Evolutionary conservation across 768 basidiomycete species (phyloP).

Genomic region (Chalciporus piperatus): DNA sequence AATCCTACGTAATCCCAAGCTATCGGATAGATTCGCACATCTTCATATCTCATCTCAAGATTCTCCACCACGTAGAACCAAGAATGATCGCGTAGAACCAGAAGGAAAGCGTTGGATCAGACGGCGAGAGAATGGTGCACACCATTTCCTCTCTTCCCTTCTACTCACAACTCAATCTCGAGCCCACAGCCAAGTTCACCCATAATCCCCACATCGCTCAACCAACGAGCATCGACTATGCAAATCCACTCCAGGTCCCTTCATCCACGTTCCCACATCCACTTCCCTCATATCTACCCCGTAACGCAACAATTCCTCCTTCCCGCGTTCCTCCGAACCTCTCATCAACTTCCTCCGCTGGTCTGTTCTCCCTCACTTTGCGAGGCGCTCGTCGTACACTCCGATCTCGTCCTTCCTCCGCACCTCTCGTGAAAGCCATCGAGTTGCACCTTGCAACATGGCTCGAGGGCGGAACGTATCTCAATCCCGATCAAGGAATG

Average conservation of each 20-base stretch:
- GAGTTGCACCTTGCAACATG: slow-evolving; percentile 63
- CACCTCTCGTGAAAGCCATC: slow-evolving; percentile 63
- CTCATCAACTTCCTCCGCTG: slow-evolving; percentile 60
- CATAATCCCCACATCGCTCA: slow-evolving; percentile 69
- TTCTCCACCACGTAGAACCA: slow-evolving; percentile 20
- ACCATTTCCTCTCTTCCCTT: neutral
- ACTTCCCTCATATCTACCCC: slow-evolving; percentile 65
- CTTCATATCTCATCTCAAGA: slow-evolving; percentile 32
- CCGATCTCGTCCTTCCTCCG: slow-evolving; percentile 48
- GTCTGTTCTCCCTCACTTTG: slow-evolving; percentile 71
- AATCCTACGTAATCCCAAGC: slow-evolving; percentile 57
- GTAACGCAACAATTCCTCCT: slow-evolving; percentile 52
- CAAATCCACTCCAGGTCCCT: slow-evolving; percentile 40
- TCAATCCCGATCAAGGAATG: slow-evolving; percentile 46
- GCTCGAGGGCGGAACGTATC: slow-evolving; percentile 58
- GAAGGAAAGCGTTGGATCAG: slow-evolving; percentile 78
- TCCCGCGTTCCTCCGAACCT: slow-evolving; percentile 40
- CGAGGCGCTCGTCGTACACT: slow-evolving; percentile 73
- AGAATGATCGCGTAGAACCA: slow-evolving; percentile 55
- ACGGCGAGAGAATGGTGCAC: slow-evolving; percentile 73
- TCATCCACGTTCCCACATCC: slow-evolving; percentile 73
- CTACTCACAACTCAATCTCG: slow-evolving; percentile 1
- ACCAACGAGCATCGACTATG: slow-evolving; percentile 60
- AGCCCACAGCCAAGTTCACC: slow-evolving; percentile 56
- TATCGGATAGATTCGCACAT: slow-evolving; percentile 53